Evolutionary conservation across 768 basidiomycete species (phyloP).

Genomic region (Amanita polypyramis): DNA sequence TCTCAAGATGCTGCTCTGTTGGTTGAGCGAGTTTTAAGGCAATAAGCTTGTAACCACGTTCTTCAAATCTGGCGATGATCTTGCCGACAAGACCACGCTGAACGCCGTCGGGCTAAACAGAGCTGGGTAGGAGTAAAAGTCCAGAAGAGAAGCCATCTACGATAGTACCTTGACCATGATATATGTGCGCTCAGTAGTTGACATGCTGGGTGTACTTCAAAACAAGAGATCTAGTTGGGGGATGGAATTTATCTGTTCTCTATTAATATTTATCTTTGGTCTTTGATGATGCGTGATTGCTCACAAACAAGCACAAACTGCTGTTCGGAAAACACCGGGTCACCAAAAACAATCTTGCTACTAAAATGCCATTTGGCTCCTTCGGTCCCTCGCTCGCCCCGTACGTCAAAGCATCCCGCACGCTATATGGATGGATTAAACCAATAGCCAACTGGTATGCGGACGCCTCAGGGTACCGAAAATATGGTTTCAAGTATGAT

Average conservation of each 20-base stretch:
- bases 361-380: constrained; percentile 42
- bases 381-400: constrained; percentile 72
- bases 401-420: constrained; percentile 56
- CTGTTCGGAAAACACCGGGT: constrained; percentile 7
- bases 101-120: constrained; percentile 88
- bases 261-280: constrained; percentile 4
- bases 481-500: constrained; percentile 86
- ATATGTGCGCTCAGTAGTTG: constrained; percentile 82
- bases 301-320: constrained; percentile 7
- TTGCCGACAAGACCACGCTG: constrained; percentile 91
- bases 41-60: constrained; percentile 95
- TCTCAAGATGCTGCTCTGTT: constrained; percentile 77
- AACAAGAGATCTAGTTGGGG: constrained; percentile 20
- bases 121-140: not conserved
- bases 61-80: constrained; percentile 95
- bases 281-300: not conserved
- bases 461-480: constrained; percentile 70
- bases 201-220: constrained; percentile 32
- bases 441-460: constrained; percentile 83
- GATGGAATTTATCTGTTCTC: constrained; percentile 13
- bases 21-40: constrained; percentile 88
- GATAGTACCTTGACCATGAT: constrained; percentile 93
- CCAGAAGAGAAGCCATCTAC: not conserved
- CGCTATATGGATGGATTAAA: constrained; percentile 56
- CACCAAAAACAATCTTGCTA: constrained; percentile 6